phyloP scores from a whole-genome alignment of 495 filamentous ascomycete species.

The Talaromyces proteolyticus region DNA sequence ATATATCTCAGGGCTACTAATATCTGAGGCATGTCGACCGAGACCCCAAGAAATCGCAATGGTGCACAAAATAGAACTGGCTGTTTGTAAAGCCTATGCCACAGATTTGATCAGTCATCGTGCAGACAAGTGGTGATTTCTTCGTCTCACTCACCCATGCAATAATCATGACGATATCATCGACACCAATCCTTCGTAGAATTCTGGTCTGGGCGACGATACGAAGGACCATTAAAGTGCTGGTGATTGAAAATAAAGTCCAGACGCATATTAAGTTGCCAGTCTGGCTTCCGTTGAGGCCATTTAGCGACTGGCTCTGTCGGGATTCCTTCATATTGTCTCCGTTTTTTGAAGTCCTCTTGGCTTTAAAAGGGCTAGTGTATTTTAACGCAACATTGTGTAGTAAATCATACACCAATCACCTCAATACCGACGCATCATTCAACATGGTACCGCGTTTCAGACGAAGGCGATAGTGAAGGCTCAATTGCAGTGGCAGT shows the following conservation, averaged over 20 bases:
- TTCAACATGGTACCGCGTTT: no score
- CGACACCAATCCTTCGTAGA: background rate
- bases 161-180: constrained; percentile 4
- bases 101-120: background rate
- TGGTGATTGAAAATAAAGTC: background rate
- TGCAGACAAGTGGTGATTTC: background rate
- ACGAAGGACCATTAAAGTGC: constrained; percentile 1
- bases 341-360: background rate
- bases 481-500: no score
- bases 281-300: background rate
- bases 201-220: constrained; percentile 1
- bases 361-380: background rate
- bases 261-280: background rate
- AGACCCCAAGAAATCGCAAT: constrained; percentile 3
- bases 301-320: background rate
- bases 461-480: no score
- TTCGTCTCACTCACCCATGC: constrained; percentile 1
- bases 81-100: background rate
- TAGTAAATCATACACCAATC: background rate
- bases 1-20: background rate
- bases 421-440: no score
- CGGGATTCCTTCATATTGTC: background rate
- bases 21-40: background rate
- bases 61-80: background rate
- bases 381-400: background rate